A percentile compares a stretch with the other conserved stretches of the same genome.
phyloP scores from a whole-genome alignment of 345 rosid genomes.

The Sisymbrium irio region DNA sequence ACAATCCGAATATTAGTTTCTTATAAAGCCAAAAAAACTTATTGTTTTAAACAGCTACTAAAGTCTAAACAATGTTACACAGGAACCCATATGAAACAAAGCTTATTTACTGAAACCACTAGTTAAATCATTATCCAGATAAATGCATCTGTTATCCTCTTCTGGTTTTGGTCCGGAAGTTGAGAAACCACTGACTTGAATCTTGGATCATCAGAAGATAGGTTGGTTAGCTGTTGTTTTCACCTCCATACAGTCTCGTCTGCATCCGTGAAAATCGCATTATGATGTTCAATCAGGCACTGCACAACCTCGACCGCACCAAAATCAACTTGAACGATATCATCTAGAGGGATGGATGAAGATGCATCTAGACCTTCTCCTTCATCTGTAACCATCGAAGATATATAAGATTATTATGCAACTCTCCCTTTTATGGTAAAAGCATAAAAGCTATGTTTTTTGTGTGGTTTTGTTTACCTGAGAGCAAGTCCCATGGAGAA shows the following conservation, averaged over 20 bases:
- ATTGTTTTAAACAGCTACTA: neutral
- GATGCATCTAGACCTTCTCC: constrained; percentile 64
- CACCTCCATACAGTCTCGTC: constrained; percentile 37
- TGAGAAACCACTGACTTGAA: neutral
- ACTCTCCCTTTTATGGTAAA: neutral
- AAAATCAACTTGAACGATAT: constrained; percentile 60
- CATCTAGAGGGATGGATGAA: constrained; percentile 78
- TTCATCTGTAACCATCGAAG: constrained; percentile 50
- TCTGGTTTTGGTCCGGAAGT: neutral
- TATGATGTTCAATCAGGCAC: constrained; percentile 87
- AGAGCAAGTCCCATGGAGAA: constrained; percentile 80
- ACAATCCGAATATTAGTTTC: neutral
- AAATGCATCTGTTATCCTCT: constrained; percentile 1
- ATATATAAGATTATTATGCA: neutral
- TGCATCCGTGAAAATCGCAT: constrained; percentile 81
- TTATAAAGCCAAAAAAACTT: neutral
- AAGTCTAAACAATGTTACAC: constrained; percentile 11
- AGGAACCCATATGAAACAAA: constrained; percentile 3
- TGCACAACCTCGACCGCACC: constrained; percentile 81
- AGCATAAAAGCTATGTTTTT: neutral
- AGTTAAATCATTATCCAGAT: constrained; percentile 17
- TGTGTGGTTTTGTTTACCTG: constrained; percentile 43
- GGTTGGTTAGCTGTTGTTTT: constrained; percentile 1
- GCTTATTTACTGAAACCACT: constrained; percentile 28
- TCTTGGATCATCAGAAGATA: neutral